A percentile compares a stretch with the other conserved stretches of the same genome.
phyloP scores from a whole-genome alignment of 2,329 filamentous ascomycete species.

The Phyllosticta citribraziliensis region DNA sequence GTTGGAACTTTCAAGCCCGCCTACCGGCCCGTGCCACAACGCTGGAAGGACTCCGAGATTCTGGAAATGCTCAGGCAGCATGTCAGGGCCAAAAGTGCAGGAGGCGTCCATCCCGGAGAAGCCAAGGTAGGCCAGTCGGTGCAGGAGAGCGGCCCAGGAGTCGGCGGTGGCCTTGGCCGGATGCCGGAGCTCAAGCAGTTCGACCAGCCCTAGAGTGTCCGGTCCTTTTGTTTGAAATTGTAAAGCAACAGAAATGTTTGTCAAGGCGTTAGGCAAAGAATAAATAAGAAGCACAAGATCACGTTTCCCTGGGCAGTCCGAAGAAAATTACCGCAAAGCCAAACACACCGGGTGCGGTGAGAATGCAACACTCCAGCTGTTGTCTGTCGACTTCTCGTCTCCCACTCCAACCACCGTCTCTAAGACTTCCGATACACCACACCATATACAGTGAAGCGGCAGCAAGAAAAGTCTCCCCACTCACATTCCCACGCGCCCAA shows the following conservation, averaged over 20 bases:
- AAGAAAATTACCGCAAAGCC: neutral
- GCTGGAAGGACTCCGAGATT: constrained; percentile 80
- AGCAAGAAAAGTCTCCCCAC: too few relatives aligned
- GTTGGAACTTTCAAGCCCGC: constrained; percentile 89
- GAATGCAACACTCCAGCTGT: too few relatives aligned
- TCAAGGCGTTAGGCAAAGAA: neutral
- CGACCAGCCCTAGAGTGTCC: constrained; percentile 18
- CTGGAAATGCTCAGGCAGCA: constrained; percentile 68
- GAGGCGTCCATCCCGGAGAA: constrained; percentile 38
- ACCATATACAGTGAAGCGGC: too few relatives aligned
- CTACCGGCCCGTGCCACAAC: constrained; percentile 75
- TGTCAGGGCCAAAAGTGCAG: constrained; percentile 61
- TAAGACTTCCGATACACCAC: too few relatives aligned
- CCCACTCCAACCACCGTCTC: too few relatives aligned
- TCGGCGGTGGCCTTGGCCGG: constrained; percentile 37
- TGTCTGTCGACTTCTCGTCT: too few relatives aligned
- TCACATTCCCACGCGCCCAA: too few relatives aligned
- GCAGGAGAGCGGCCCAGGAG: constrained; percentile 17
- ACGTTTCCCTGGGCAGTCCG: neutral
- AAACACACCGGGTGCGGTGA: too few relatives aligned
- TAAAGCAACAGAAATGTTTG: neutral
- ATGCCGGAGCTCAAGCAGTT: constrained; percentile 43
- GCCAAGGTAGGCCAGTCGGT: constrained; percentile 23
- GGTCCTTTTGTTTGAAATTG: neutral
- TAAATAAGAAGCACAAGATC: neutral